Evolutionary conservation across 306 rosid species (phyloP), one percentile per base, ranked within the genome.

Genomic region (Coriaria nepalensis): DNA sequence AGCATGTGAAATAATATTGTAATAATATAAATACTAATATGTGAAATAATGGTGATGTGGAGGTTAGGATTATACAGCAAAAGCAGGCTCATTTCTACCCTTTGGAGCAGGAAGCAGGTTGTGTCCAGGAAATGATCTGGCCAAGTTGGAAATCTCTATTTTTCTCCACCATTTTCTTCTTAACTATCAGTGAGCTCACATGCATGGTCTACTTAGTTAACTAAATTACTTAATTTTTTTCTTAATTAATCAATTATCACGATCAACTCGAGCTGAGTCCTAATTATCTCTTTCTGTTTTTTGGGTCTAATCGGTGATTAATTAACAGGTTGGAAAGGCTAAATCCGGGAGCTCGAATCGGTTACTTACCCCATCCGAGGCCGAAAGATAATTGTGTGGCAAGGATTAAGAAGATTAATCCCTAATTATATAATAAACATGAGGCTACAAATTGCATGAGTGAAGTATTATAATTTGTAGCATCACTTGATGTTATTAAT

Each of bases 321-420:
- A 20, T 20, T 15, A 37, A 43, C 82, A 83, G 94, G 73, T 52
- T 83, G 55, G 79, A 77, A 39, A 69, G 47, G 45, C 7, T 53
- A 12, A 72, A 80, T 58, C 81, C 83, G 10, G 56, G 50, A 13
- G 47, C 83, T 50, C 77, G 71, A 4, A 49, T 72, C 56, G 69
- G 61, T 66, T 74, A 69, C 68, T 67, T 83, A 53, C 94, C 94
- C 0, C 94, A 79, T 60, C 56, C 78, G 35, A 80, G 94, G 66
- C 94, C 94, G 1, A 57, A 13, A 44, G 94, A 83, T 63, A 80
- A 83, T 61, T 83, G 90, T 75, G 47, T 74, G 70, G 94, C 79
- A 51, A 77, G 64, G 45, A 35, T 84, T 40, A 66, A 40, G 68
- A 80, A 67, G 69, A 29, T 9, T 56, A 9, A 20, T 20, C 29